phyloP scores from a whole-genome alignment of 306 rosid genomes.

The Luffa acutangula region DNA sequence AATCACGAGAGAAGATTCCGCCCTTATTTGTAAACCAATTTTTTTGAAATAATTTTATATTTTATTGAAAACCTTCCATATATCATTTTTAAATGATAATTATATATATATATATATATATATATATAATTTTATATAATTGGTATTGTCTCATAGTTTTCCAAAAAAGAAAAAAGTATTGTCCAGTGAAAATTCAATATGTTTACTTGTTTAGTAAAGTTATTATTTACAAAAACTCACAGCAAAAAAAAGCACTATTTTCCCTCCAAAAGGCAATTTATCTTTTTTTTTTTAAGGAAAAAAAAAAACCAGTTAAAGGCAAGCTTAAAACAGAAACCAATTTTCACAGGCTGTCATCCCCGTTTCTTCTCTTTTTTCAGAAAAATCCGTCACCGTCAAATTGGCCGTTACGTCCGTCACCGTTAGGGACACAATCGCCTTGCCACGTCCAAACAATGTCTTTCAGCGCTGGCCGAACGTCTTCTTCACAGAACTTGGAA shows the following conservation, averaged over 20 bases:
- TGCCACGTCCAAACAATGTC: conserved; percentile 92
- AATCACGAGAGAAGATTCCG: no score
- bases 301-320: neutral
- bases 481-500: conserved; percentile 50
- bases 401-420: conserved; percentile 1
- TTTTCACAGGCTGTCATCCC: neutral
- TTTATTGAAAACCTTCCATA: no score
- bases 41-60: no score
- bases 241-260: neutral
- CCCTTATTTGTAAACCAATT: no score
- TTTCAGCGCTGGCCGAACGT: conserved; percentile 55
- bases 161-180: neutral
- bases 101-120: no score
- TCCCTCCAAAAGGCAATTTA: neutral
- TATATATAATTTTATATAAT: no score
- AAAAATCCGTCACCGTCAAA: conserved; percentile 12
- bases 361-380: neutral
- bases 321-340: neutral
- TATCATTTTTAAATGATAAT: no score
- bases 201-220: neutral
- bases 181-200: neutral
- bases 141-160: neutral
- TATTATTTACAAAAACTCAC: neutral
- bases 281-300: neutral
- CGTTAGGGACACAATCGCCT: conserved; percentile 30